Percentiles rank a stretch among this genome's conserved stretches.
phyloP scores from a whole-genome alignment of 306 rosid species.

The Mimosa pudica region DNA sequence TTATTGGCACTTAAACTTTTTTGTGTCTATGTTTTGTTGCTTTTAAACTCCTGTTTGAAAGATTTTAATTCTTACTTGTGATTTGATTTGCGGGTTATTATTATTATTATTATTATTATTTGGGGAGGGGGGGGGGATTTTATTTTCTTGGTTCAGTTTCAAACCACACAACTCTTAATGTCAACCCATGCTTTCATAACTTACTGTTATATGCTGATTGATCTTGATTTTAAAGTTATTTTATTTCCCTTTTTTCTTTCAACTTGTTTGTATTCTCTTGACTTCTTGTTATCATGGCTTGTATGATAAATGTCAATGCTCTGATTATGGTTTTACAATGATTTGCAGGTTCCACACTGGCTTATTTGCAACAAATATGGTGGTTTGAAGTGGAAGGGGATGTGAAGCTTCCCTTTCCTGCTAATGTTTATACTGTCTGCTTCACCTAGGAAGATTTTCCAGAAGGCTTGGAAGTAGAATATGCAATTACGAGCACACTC shows the following conservation, averaged over 20 bases:
- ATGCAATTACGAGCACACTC: slow-evolving; percentile 77
- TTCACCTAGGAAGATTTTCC: slow-evolving; percentile 71
- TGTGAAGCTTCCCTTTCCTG: slow-evolving; percentile 77
- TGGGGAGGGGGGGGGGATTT: too few species aligned
- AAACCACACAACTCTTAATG: background rate
- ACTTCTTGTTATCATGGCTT: background rate
- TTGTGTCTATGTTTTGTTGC: background rate
- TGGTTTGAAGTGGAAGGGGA: slow-evolving; percentile 88
- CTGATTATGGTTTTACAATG: background rate
- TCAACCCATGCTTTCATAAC: background rate
- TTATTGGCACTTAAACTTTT: background rate
- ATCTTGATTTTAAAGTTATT: slow-evolving; percentile 20
- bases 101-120: too few species aligned
- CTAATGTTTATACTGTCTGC: slow-evolving; percentile 65
- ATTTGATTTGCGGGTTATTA: background rate
- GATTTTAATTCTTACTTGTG: background rate
- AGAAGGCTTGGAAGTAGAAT: slow-evolving; percentile 77
- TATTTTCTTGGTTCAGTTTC: too few species aligned
- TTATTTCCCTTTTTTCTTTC: slow-evolving; percentile 17
- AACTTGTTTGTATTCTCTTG: slow-evolving; percentile 29
- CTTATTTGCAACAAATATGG: slow-evolving; percentile 85
- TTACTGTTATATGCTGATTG: background rate
- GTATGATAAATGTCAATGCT: background rate
- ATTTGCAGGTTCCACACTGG: slow-evolving; percentile 73
- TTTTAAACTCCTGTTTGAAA: slow-evolving; percentile 2